phyloP scores from a whole-genome alignment of 2,329 filamentous ascomycete genomes.

The Hymenotorrendiella dingleyae region DNA sequence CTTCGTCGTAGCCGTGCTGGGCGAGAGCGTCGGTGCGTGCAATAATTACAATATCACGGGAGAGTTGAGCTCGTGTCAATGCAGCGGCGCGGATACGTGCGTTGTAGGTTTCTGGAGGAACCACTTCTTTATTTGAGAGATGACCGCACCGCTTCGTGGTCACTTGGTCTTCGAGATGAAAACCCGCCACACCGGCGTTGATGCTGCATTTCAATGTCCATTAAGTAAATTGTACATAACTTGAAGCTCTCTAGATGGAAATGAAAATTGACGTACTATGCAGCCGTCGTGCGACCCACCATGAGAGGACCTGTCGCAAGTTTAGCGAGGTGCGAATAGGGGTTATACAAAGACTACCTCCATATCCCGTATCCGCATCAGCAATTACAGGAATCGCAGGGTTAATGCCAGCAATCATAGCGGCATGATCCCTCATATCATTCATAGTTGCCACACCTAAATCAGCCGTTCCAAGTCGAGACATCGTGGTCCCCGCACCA shows the following conservation, averaged over 20 bases:
- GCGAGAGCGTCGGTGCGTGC: conserved; percentile 58
- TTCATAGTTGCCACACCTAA: conserved; percentile 44
- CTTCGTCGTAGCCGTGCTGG: conserved; percentile 50
- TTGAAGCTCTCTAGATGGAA: too few relatives aligned
- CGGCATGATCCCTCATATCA: conserved; percentile 47
- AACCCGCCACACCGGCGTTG: conserved; percentile 48
- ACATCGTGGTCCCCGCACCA: conserved; percentile 44
- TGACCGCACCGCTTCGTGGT: conserved; percentile 61
- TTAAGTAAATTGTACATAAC: too few relatives aligned
- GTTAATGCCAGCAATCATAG: conserved; percentile 46
- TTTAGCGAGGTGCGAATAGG: background rate
- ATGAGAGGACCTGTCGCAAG: conserved; percentile 30
- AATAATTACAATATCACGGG: conserved; percentile 57
- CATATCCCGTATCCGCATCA: conserved; percentile 49
- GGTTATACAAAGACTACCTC: conserved; percentile 28
- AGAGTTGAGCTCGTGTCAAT: conserved; percentile 40
- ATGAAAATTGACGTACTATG: conserved; percentile 36
- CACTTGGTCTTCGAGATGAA: conserved; percentile 61
- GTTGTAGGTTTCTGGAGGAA: conserved; percentile 41
- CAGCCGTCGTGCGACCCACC: conserved; percentile 46
- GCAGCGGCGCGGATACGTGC: conserved; percentile 49
- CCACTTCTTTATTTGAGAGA: conserved; percentile 54
- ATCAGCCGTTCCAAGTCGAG: conserved; percentile 43
- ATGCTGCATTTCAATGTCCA: conserved; percentile 30
- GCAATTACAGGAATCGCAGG: conserved; percentile 42